phyloP scores from a whole-genome alignment of 2,329 filamentous ascomycete species.

The Fusarium illudens region DNA sequence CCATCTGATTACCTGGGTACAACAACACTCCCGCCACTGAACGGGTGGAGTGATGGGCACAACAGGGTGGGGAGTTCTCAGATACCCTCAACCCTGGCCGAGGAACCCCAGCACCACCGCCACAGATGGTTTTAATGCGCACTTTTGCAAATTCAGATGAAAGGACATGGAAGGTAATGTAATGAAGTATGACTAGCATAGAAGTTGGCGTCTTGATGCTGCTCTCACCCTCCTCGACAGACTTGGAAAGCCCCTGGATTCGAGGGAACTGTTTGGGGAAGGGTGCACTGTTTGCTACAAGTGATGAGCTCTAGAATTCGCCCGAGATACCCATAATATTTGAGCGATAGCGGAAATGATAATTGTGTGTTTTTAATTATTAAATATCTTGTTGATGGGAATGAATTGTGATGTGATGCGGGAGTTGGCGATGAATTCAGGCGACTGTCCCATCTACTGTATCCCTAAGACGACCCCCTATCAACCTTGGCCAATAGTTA shows the following conservation, averaged over 20 bases:
- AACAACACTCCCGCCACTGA: neutral
- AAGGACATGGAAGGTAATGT: neutral
- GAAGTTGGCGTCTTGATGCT: neutral
- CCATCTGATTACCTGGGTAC: neutral
- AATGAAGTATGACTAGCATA: neutral
- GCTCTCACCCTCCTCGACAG: neutral
- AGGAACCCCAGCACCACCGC: conserved; percentile 14
- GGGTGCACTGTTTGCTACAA: conserved; percentile 1
- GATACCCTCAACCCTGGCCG: conserved; percentile 16
- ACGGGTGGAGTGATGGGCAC: conserved; percentile 8
- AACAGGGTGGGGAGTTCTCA: conserved; percentile 6
- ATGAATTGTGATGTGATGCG: neutral
- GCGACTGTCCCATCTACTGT: neutral
- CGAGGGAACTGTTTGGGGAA: neutral
- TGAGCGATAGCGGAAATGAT: conserved; percentile 6
- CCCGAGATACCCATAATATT: conserved; percentile 22
- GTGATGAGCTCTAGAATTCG: conserved; percentile 7
- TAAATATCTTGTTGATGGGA: neutral
- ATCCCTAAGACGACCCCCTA: neutral
- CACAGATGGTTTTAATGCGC: conserved; percentile 15
- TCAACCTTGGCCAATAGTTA: neutral
- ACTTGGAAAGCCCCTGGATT: neutral
- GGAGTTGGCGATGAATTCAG: neutral
- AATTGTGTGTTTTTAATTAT: neutral
- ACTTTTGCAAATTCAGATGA: neutral